A percentile compares a stretch with the other conserved stretches of the same genome.
These are phyloP conservation scores for Apostasia ramifera DNA, from an alignment of 106 monocot genomes.

Conservation along the genomic window DNA sequence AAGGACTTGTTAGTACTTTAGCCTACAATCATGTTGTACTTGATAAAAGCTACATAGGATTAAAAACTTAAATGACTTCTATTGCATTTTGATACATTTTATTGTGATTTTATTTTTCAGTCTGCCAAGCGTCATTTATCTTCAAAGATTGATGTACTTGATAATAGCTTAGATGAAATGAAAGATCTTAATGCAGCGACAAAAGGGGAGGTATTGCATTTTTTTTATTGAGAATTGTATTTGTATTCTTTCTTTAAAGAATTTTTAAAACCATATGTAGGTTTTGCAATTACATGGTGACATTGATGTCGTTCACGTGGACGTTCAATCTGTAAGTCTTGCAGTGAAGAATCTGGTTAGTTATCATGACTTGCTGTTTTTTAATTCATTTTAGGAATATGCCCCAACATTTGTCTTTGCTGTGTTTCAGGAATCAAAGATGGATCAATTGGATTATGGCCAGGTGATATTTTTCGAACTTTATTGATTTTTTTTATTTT, in stretches of 20 bases:
- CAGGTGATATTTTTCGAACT: conserved; percentile 28
- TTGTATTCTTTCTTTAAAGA: not conserved
- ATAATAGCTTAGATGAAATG: conserved; percentile 49
- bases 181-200: conserved; percentile 40
- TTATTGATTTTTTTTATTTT: conserved; percentile 5
- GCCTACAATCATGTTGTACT: no score
- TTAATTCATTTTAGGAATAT: not conserved
- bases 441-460: conserved; percentile 34
- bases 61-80: not conserved
- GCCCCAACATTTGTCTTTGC: conserved; percentile 10
- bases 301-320: conserved; percentile 33
- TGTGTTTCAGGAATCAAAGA: conserved; percentile 45
- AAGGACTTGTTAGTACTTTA: no score
- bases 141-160: conserved; percentile 59
- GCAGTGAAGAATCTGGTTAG: conserved; percentile 52
- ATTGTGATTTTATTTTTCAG: conserved; percentile 30
- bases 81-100: not conserved
- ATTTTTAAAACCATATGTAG: conserved; percentile 9
- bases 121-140: conserved; percentile 50
- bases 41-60: no score
- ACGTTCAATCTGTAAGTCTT: conserved; percentile 54
- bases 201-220: conserved; percentile 32
- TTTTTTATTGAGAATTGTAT: not conserved
- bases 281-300: conserved; percentile 42
- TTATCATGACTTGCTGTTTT: not conserved